Percentiles rank a stretch among this genome's conserved stretches.
Evolutionary conservation across 75 land plant genomes (phyloP).

Genomic region (Pinus taeda): DNA sequence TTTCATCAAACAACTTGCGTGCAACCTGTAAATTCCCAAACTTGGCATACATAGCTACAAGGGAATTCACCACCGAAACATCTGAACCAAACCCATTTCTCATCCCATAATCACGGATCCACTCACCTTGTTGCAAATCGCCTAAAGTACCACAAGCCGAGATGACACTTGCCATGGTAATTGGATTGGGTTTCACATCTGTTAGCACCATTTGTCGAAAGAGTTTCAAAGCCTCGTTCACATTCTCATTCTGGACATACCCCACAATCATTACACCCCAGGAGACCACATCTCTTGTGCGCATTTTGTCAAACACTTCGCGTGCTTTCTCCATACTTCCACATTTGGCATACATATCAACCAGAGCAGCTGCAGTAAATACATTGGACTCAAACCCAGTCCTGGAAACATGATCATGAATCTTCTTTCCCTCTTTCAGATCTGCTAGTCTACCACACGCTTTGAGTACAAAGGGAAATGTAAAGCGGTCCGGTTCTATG

Average conservation of each 20-base stretch:
- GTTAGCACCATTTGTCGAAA: background rate
- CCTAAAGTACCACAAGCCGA: background rate
- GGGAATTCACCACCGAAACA: background rate
- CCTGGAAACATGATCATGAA: constrained; percentile 5
- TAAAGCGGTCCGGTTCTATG: constrained; percentile 31
- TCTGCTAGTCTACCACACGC: constrained; percentile 18
- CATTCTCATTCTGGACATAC: constrained; percentile 5
- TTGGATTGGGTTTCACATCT: background rate
- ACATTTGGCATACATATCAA: constrained; percentile 6
- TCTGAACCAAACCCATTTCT: background rate
- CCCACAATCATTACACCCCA: constrained; percentile 11
- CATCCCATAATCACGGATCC: background rate
- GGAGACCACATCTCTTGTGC: background rate
- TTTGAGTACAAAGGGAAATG: constrained; percentile 27
- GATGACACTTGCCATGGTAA: background rate
- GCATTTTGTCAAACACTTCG: background rate
- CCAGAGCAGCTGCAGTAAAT: background rate
- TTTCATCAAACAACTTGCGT: background rate
- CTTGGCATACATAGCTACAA: constrained; percentile 1
- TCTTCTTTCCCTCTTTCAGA: background rate
- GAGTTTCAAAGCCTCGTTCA: background rate
- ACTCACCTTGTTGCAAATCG: background rate
- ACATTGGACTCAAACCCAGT: background rate
- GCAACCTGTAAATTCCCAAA: background rate
- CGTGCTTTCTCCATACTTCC: background rate